Evolutionary conservation across 2,329 filamentous ascomycete species (phyloP).

Genomic region (Aspergillus tubingensis): DNA sequence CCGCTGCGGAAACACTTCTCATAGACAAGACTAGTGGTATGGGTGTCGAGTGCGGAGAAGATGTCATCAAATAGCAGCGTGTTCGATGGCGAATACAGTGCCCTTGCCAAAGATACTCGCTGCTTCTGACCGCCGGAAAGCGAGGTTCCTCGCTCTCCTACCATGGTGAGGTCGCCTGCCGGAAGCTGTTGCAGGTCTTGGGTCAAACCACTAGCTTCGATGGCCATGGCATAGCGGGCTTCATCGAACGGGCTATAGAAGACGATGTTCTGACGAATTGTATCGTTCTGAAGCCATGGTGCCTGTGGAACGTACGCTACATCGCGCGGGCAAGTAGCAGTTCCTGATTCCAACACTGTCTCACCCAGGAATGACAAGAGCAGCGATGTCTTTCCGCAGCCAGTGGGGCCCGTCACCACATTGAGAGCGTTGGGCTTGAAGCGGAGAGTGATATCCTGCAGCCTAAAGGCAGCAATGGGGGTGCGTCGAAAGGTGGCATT

Average conservation of each 20-base stretch:
- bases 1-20: conserved; percentile 60
- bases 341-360: conserved; percentile 27
- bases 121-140: conserved; percentile 66
- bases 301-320: conserved; percentile 62
- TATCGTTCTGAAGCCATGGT: conserved; percentile 67
- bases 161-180: conserved; percentile 59
- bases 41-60: conserved; percentile 61
- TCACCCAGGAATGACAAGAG: conserved; percentile 38
- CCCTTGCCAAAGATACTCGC: conserved; percentile 60
- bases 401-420: conserved; percentile 57
- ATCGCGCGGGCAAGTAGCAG: conserved; percentile 51
- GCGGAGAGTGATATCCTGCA: conserved; percentile 46
- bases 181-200: conserved; percentile 60
- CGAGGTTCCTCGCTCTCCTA: conserved; percentile 65
- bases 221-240: conserved; percentile 58
- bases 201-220: conserved; percentile 62
- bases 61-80: conserved; percentile 61
- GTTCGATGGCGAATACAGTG: conserved; percentile 59
- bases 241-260: conserved; percentile 61
- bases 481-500: conserved; percentile 54
- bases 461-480: conserved; percentile 53
- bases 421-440: conserved; percentile 59
- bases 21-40: conserved; percentile 60
- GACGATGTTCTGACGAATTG: conserved; percentile 65
- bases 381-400: conserved; percentile 60